Percentiles rank a stretch among this genome's conserved stretches.
phyloP scores from a whole-genome alignment of 2,329 filamentous ascomycete genomes.

The Stachybotrys chartarum region DNA sequence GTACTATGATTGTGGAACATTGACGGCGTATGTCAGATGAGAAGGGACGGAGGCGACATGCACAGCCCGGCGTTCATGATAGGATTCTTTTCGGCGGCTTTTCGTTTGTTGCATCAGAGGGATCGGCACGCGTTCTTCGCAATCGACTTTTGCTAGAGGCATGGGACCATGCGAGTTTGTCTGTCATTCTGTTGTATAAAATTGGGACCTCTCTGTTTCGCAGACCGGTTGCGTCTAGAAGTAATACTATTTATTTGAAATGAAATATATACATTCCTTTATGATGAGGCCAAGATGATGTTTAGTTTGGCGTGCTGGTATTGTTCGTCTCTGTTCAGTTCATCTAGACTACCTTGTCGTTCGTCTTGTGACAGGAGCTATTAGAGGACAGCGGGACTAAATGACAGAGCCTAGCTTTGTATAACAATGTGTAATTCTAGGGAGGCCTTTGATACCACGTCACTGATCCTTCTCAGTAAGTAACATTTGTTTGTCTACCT shows the following conservation, averaged over 20 bases:
- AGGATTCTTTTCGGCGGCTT: slow-evolving; percentile 6
- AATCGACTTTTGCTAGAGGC: neutral
- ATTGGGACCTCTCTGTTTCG: neutral
- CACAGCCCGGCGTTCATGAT: slow-evolving; percentile 18
- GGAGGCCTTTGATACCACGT: too few species aligned
- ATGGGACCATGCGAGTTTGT: neutral
- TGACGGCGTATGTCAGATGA: slow-evolving; percentile 10
- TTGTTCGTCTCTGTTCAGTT: too few species aligned
- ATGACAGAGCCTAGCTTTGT: too few species aligned
- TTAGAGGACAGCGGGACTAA: too few species aligned
- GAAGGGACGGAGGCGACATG: slow-evolving; percentile 10
- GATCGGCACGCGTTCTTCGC: neutral
- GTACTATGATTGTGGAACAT: slow-evolving; percentile 12
- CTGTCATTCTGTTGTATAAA: slow-evolving; percentile 1
- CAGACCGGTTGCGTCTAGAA: neutral
- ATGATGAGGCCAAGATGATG: neutral
- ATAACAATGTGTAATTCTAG: too few species aligned
- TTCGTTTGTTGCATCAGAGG: slow-evolving; percentile 1
- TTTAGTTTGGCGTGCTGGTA: neutral
- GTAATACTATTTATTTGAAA: neutral
- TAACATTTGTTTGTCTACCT: too few species aligned
- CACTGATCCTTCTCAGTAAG: too few species aligned
- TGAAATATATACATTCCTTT: neutral
- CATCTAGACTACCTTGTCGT: too few species aligned
- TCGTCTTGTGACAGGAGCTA: too few species aligned